Conservation (phyloP, 2,329 filamentous ascomycete genomes). For the Penicillium janthinellum region DNA sequence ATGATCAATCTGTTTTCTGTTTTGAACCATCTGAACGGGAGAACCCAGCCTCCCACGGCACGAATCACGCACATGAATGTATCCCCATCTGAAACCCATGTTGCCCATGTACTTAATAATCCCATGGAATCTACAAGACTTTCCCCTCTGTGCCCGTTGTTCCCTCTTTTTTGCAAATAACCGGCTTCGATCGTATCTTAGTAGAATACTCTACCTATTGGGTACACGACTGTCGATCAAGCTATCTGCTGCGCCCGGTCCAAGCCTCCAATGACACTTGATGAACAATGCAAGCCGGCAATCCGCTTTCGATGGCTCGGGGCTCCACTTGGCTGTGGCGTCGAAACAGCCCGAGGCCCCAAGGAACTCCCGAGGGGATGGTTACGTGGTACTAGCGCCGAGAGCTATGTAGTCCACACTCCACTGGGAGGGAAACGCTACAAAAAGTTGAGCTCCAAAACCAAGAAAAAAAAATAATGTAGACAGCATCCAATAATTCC, state of each 20-base stretch:
- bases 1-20: slow-evolving; percentile 10
- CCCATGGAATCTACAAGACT: background rate
- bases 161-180: background rate
- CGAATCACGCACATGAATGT: slow-evolving; percentile 17
- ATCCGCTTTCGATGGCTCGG: slow-evolving; percentile 1
- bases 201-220: background rate
- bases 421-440: background rate
- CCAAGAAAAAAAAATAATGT: background rate
- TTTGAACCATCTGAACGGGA: slow-evolving; percentile 13
- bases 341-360: background rate
- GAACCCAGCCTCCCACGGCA: slow-evolving; percentile 16
- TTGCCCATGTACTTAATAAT: slow-evolving; percentile 11
- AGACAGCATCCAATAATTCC: background rate
- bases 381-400: background rate
- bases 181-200: background rate
- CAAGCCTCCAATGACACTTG: slow-evolving; percentile 1
- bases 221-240: background rate
- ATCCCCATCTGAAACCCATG: slow-evolving; percentile 1
- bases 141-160: background rate
- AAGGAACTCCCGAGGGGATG: background rate
- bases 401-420: background rate
- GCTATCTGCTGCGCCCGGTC: background rate
- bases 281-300: slow-evolving; percentile 4
- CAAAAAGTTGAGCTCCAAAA: background rate
- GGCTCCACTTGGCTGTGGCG: slow-evolving; percentile 3